A percentile compares a stretch with the other conserved stretches of the same genome.
phyloP scores from a whole-genome alignment of 1,139 yeast species.

The Taiozyma onychis region DNA sequence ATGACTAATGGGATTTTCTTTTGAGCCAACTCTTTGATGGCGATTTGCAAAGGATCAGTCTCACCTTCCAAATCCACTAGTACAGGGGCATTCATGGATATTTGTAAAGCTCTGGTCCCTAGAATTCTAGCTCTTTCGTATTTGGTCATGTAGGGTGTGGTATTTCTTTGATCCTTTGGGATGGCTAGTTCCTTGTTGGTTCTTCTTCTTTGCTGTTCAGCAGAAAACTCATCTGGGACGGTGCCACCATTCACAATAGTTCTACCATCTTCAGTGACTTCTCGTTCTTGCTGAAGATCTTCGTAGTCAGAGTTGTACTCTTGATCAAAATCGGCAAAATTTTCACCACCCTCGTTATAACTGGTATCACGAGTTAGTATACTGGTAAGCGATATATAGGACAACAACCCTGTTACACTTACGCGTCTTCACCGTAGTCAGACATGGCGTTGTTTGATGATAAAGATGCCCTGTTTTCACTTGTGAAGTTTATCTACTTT shows the following conservation, averaged over 20 bases:
- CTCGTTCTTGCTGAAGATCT: slow-evolving; percentile 41
- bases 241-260: slow-evolving; percentile 64
- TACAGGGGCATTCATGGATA: slow-evolving; percentile 97
- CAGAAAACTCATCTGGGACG: slow-evolving; percentile 42
- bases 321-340: slow-evolving; percentile 76
- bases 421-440: slow-evolving; percentile 45
- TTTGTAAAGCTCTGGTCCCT: slow-evolving; percentile 95
- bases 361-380: slow-evolving; percentile 22
- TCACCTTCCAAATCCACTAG: slow-evolving; percentile 97
- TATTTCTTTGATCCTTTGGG: slow-evolving; percentile 80
- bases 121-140: slow-evolving; percentile 95
- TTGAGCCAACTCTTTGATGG: slow-evolving; percentile 94
- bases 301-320: slow-evolving; percentile 72
- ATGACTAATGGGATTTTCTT: slow-evolving; percentile 93
- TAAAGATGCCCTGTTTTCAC: not conserved
- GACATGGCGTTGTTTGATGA: slow-evolving; percentile 32
- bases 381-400: not conserved
- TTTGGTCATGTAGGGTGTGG: slow-evolving; percentile 98
- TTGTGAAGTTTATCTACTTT: not conserved
- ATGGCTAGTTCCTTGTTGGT: slow-evolving; percentile 81
- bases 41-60: slow-evolving; percentile 97
- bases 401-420: slow-evolving; percentile 15
- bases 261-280: slow-evolving; percentile 69
- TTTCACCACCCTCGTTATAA: slow-evolving; percentile 74
- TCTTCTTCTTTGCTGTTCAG: slow-evolving; percentile 49